Base-by-base conservation (phyloP, 495 filamentous ascomycete species). In the Aspergillus asperescens region DNA sequence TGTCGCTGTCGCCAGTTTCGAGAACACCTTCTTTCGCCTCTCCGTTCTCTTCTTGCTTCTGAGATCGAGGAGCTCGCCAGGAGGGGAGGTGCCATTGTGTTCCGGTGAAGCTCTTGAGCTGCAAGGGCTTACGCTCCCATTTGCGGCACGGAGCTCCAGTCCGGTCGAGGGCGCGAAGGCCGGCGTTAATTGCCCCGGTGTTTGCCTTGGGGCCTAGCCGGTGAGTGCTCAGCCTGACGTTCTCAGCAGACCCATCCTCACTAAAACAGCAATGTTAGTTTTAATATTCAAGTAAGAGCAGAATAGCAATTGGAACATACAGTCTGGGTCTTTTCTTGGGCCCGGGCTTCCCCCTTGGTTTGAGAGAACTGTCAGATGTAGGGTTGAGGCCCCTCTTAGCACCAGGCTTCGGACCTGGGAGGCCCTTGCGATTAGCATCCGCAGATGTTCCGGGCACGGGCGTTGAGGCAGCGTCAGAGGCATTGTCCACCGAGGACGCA, bases 131-230 rank as follows among this genome's bases (percentile, higher is more conserved):
- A 65, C 83, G 88, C 58, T 82, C 73, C 93, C 93, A 98, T 62
- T 85, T 91, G 51, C 94, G 87, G 63, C 92, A 96, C 2, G 92
- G 89, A 53, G 90, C 85, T 40, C 90, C 89, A 1, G 83, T 85
- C 32, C 92, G 85, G 67, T 98, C 93, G 37, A 98, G 82, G 4
- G 93, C 94, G 43, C 93, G 88, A 27, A 98, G 83, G 48, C 89
- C 87, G 43, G 94, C 93, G 63, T 98, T 98, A 76, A 98, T 98
- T 50, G 92, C 92, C 50, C 93, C 93, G 61, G 93, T 89, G 69
- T 97, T 98, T 37, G 93, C 92, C 72, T 97, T 98, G 44, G 93
- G 93, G 9, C 92, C 92, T 18, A 97, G 86, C 65, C 93, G 94
- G 62, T 89, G 88, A 35, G 77, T 55, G 38, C 61, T 45, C 22